These are phyloP conservation scores for Trametes coccinea DNA, from an alignment of 768 basidiomycete genomes.

Conservation along the genomic window DNA sequence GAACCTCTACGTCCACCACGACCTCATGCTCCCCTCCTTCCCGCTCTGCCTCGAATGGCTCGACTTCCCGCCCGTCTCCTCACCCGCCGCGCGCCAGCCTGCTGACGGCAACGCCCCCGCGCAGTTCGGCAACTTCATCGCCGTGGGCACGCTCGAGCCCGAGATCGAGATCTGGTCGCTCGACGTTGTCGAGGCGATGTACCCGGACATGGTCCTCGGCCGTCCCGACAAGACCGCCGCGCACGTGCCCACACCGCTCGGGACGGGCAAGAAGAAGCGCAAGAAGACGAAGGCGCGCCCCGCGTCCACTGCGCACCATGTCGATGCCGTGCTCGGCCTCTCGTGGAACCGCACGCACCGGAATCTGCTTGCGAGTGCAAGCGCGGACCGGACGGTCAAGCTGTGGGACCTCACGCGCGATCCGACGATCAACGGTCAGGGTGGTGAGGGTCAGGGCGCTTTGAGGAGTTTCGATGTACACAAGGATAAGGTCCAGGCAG, in stretches of 20 bases:
- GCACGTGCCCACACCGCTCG: conserved; percentile 74
- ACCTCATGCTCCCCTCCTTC: conserved; percentile 95
- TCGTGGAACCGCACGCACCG: conserved; percentile 91
- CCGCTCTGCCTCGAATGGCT: conserved; percentile 99
- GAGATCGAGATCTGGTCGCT: conserved; percentile 99
- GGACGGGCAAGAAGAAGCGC: conserved; percentile 96
- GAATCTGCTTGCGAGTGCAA: conserved; percentile 89
- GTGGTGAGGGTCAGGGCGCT: conserved; percentile 53
- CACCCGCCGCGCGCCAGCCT: conserved; percentile 43
- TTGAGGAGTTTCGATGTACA: conserved; percentile 85
- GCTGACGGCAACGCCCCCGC: conserved; percentile 29
- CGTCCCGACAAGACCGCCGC: conserved; percentile 82
- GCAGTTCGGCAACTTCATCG: conserved; percentile 82
- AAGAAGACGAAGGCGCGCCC: conserved; percentile 77
- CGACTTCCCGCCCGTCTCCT: conserved; percentile 74
- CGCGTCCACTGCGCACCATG: conserved; percentile 70
- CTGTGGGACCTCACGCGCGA: conserved; percentile 91
- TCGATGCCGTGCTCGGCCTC: conserved; percentile 90
- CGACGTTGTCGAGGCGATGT: conserved; percentile 91
- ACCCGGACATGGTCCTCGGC: conserved; percentile 89
- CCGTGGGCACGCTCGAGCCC: conserved; percentile 95
- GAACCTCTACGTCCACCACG: conserved; percentile 95
- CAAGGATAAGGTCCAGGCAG: conserved; percentile 93
- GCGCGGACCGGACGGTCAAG: conserved; percentile 95
- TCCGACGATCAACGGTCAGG: conserved; percentile 51